Base-by-base conservation (phyloP, 495 filamentous ascomycete species). In the Podospora sp. region DNA sequence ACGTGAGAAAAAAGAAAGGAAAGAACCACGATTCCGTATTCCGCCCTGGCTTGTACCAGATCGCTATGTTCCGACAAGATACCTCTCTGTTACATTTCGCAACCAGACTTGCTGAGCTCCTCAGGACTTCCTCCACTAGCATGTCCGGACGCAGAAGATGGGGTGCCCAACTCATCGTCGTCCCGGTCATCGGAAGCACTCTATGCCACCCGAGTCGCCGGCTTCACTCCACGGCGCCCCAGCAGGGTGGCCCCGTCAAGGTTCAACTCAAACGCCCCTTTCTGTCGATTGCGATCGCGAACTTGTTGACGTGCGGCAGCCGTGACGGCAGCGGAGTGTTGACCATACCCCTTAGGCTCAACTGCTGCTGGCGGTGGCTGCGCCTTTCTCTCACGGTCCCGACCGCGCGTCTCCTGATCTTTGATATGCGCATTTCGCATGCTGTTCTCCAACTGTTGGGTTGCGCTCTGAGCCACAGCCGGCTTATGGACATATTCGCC, bases 191-290 rank as follows among this genome's bases (percentile, higher is more conserved):
- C 51, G 51, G n/a, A 14, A 9, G 26, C 69, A 49, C 56, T 62
- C 76, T 78, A 78, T 25, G 73, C 76, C 36, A 82, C 80, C 56
- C 76, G 74, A 61, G 79, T 75, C 24, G 72, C 73, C 35, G 76
- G 72, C 65, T 85, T 87, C 74, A 87, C 86, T 4, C 86, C 86
- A 69, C 95, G 84, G 67, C 93, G 85, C 9, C 93, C 93, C 0
- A 99, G 80, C 65, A 99, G 80, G 24, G 93, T 97, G 4, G 96
- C 89, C 65, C 93, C 92, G 66, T 96, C 91, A 18, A 99, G 80
- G 74, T 87, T 97, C 33, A 99, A 84, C 77, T 99, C 95, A 70
- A 99, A 99, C 0, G 90, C 88, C 22, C 88, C 89, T 59, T 87
- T 83, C 63, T 86, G 84, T 66, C 84, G 81, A 50, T 87, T 80